Evolutionary conservation across 164 flowering plant species (phyloP).

Genomic region (grape (Vitis vinifera)): ASM3070453v1 NC_081815.1:1948501-1949000

Average conservation of each 20-base stretch:
- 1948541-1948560: slow-evolving; percentile 39
- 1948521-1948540: slow-evolving; percentile 32
- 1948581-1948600: slow-evolving; percentile 35
- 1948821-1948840: no score
- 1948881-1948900: slow-evolving; percentile 10
- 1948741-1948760: no score
- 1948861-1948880: neutral
- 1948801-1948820: no score
- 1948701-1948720: neutral
- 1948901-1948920: slow-evolving; percentile 20
- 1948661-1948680: slow-evolving; percentile 9
- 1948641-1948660: slow-evolving; percentile 8
- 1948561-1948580: slow-evolving; percentile 44
- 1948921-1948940: neutral
- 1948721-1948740: neutral
- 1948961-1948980: slow-evolving; percentile 9
- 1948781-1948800: no score
- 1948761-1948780: no score
- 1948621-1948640: neutral
- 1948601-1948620: slow-evolving; percentile 35
- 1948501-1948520: slow-evolving; percentile 21
- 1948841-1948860: neutral
- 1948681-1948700: neutral
- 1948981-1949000: slow-evolving; percentile 18
- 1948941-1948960: slow-evolving; percentile 9